These are phyloP conservation scores for Saccharomycopsis hybrid DNA, from an alignment of 1,139 yeast species.

Conservation along the genomic window DNA sequence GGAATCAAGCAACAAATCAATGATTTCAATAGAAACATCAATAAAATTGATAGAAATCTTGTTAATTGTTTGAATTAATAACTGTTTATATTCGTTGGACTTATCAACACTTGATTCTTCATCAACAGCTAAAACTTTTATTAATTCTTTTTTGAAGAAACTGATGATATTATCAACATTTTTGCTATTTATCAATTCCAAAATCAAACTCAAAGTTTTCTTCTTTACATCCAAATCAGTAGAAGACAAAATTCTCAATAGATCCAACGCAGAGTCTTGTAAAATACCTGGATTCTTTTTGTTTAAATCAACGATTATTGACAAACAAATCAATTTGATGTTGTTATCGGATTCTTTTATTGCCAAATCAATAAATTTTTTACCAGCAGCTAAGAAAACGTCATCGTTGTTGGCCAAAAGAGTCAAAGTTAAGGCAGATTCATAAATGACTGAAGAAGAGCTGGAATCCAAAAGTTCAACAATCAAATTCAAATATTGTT, in stretches of 20 bases:
- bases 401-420: conserved; percentile 59
- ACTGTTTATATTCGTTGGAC: conserved; percentile 79
- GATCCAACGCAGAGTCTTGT: conserved; percentile 80
- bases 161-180: conserved; percentile 93
- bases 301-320: conserved; percentile 74
- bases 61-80: conserved; percentile 83
- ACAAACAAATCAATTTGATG: conserved; percentile 86
- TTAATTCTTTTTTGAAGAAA: conserved; percentile 84
- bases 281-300: conserved; percentile 73
- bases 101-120: conserved; percentile 61
- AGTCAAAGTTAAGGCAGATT: conserved; percentile 84
- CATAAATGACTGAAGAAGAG: conserved; percentile 77
- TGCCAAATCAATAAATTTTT: conserved; percentile 82
- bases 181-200: conserved; percentile 74
- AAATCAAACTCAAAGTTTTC: conserved; percentile 77
- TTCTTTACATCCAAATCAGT: conserved; percentile 90
- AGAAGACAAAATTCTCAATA: conserved; percentile 75
- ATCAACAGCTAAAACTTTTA: conserved; percentile 48
- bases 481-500: conserved; percentile 66
- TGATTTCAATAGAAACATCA: conserved; percentile 89
- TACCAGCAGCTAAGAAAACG: conserved; percentile 68
- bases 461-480: conserved; percentile 66
- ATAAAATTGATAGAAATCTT: conserved; percentile 82
- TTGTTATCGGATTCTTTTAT: conserved; percentile 89
- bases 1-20: conserved; percentile 80